A percentile compares a stretch with the other conserved stretches of the same genome.
Conservation (phyloP, 805 yeast genomes). For the Candida krabiensis region DNA sequence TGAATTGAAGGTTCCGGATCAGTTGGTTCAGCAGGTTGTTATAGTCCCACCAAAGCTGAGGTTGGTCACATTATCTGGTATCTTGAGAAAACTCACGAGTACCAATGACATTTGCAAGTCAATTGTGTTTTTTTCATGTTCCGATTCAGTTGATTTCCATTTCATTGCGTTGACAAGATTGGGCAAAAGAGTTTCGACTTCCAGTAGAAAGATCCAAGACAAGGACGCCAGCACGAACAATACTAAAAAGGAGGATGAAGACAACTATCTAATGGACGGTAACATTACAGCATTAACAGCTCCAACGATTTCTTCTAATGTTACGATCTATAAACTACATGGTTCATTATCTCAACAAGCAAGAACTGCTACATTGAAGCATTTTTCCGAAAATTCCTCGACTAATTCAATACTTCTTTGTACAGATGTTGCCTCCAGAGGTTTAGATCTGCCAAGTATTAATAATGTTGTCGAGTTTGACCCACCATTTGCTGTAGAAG, state of each 20-base stretch:
- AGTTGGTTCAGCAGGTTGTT: constrained; percentile 74
- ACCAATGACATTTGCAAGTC: constrained; percentile 44
- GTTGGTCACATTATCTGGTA: constrained; percentile 74
- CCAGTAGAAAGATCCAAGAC: constrained; percentile 26
- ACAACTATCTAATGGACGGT: constrained; percentile 16
- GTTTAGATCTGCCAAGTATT: constrained; percentile 86
- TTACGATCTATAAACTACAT: constrained; percentile 69
- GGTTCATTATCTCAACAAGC: constrained; percentile 86
- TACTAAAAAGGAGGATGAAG: constrained; percentile 19
- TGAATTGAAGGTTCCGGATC: constrained; percentile 74
- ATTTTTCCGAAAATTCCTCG: constrained; percentile 48
- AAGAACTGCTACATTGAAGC: constrained; percentile 73
- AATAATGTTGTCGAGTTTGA: constrained; percentile 88
- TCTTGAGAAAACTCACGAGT: constrained; percentile 51
- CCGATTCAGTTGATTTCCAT: constrained; percentile 96
- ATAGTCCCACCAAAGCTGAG: constrained; percentile 92
- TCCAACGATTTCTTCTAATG: constrained; percentile 46
- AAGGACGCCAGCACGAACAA: too few species aligned
- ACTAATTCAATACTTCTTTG: constrained; percentile 67
- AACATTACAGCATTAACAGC: constrained; percentile 49
- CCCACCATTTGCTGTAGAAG: constrained; percentile 92
- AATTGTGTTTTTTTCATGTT: constrained; percentile 87
- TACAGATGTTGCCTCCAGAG: constrained; percentile 98
- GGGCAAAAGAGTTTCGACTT: constrained; percentile 37
- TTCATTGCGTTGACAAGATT: constrained; percentile 68